Evolutionary conservation across 1,139 yeast species (phyloP).

Genomic region (Blastobotrys apis): DNA sequence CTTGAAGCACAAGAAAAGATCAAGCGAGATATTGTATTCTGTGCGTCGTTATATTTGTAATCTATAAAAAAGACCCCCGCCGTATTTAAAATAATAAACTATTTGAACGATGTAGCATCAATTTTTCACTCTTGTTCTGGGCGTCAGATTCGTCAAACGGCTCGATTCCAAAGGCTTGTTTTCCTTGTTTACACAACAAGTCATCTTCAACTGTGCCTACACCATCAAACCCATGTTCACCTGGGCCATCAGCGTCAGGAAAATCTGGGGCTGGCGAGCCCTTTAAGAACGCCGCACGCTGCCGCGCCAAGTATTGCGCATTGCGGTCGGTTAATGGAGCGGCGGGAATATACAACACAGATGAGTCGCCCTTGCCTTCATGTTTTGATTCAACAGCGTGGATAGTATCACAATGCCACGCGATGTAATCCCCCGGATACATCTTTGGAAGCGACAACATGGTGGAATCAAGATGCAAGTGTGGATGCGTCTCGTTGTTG

Average conservation of each 20-base stretch:
- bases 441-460: conserved; percentile 29
- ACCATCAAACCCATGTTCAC: conserved; percentile 26
- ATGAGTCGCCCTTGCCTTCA: conserved; percentile 39
- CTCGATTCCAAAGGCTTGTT: conserved; percentile 17
- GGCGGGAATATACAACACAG: conserved; percentile 41
- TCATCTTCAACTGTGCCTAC: conserved; percentile 14
- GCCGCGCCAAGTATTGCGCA: conserved; percentile 29
- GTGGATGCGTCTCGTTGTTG: conserved; percentile 28
- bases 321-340: conserved; percentile 33
- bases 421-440: conserved; percentile 41
- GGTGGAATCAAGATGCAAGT: conserved; percentile 24
- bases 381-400: conserved; percentile 48
- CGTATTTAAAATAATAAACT: conserved; percentile 9
- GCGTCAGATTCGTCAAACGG: conserved; percentile 17
- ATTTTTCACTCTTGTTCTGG: conserved; percentile 16
- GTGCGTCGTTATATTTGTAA: conserved; percentile 85
- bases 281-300: conserved; percentile 31
- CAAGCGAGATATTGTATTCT: conserved; percentile 94
- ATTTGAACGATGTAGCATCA: conserved; percentile 18
- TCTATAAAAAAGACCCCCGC: neutral
- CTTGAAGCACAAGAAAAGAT: conserved; percentile 88
- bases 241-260: conserved; percentile 34
- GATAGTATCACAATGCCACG: conserved; percentile 48
- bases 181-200: conserved; percentile 12
- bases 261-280: conserved; percentile 37